Percentiles rank a stretch among this genome's conserved stretches.
phyloP scores from a whole-genome alignment of 352 stramenopile genomes.

The Globisporangium megalacanthum region DNA sequence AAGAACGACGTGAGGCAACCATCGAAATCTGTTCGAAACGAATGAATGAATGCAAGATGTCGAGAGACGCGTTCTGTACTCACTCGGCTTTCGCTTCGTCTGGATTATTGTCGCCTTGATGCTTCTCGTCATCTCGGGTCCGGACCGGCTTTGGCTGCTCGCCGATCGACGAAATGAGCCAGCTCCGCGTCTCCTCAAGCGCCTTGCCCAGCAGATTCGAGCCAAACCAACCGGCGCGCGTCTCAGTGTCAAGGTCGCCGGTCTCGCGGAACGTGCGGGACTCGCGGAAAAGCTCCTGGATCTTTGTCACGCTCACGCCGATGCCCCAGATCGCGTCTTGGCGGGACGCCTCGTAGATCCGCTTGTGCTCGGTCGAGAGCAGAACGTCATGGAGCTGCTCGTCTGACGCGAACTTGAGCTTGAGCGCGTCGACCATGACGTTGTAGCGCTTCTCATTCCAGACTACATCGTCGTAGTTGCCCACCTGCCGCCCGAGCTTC shows the following conservation, averaged over 20 bases:
- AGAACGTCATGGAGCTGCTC: constrained; percentile 25
- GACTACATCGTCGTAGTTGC: constrained; percentile 44
- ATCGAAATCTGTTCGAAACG: too few relatives aligned
- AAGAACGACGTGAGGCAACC: too few relatives aligned
- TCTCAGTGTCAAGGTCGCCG: constrained; percentile 29
- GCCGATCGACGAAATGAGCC: constrained; percentile 22
- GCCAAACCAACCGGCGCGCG: constrained; percentile 32
- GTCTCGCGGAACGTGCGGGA: constrained; percentile 25
- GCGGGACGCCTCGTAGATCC: constrained; percentile 47
- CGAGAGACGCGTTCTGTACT: background rate
- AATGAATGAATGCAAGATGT: too few relatives aligned
- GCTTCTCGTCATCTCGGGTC: background rate
- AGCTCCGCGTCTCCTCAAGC: constrained; percentile 44
- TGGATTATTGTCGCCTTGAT: background rate
- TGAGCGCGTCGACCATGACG: constrained; percentile 54
- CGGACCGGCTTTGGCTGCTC: background rate
- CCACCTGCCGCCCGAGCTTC: constrained; percentile 43
- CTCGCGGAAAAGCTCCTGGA: constrained; percentile 34
- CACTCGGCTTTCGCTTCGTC: background rate
- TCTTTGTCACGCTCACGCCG: constrained; percentile 32
- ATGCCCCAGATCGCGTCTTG: constrained; percentile 59
- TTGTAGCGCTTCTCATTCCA: constrained; percentile 35
- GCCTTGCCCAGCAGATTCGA: constrained; percentile 50
- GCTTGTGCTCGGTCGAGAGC: constrained; percentile 37
- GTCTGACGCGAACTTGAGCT: constrained; percentile 51